Percentiles rank a stretch among this genome's conserved stretches.
Evolutionary conservation across 768 basidiomycete genomes (phyloP).

Genomic region (Naganishia kalamii): DNA sequence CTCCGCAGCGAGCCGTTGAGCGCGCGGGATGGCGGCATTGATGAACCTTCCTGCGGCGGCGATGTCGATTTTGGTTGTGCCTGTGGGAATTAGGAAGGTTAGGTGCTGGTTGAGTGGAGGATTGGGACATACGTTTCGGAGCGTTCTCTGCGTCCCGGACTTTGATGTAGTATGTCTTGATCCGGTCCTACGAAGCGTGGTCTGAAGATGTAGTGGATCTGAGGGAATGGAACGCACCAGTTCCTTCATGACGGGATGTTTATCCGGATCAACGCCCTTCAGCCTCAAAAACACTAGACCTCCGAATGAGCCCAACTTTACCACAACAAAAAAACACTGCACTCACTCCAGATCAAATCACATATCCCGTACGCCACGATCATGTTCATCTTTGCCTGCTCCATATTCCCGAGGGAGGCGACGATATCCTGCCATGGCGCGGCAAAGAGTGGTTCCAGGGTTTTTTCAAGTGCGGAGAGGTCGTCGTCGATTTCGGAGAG

Average conservation of each 20-base stretch:
- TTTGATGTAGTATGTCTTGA: slow-evolving; percentile 43
- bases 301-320: neutral
- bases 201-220: neutral
- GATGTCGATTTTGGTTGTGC: slow-evolving; percentile 29
- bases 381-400: slow-evolving; percentile 44
- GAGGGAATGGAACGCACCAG: slow-evolving; percentile 28
- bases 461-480: slow-evolving; percentile 28
- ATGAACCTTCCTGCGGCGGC: slow-evolving; percentile 40
- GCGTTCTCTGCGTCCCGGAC: slow-evolving; percentile 38
- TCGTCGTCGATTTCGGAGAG: slow-evolving; percentile 27
- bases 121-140: slow-evolving; percentile 30
- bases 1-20: slow-evolving; percentile 26
- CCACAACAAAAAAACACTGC: neutral
- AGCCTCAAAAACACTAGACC: slow-evolving; percentile 41
- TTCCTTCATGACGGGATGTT: slow-evolving; percentile 43
- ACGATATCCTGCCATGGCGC: slow-evolving; percentile 31
- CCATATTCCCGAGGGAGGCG: slow-evolving; percentile 26
- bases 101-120: neutral
- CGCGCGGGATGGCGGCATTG: slow-evolving; percentile 30
- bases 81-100: neutral
- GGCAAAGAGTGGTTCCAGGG: slow-evolving; percentile 32
- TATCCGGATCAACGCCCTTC: slow-evolving; percentile 41
- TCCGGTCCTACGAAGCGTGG: slow-evolving; percentile 32
- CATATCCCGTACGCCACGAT: slow-evolving; percentile 42
- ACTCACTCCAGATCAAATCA: slow-evolving; percentile 47